Evolutionary conservation across 352 stramenopile genomes (phyloP).

Genomic region (Globisporangium viniferum): DNA sequence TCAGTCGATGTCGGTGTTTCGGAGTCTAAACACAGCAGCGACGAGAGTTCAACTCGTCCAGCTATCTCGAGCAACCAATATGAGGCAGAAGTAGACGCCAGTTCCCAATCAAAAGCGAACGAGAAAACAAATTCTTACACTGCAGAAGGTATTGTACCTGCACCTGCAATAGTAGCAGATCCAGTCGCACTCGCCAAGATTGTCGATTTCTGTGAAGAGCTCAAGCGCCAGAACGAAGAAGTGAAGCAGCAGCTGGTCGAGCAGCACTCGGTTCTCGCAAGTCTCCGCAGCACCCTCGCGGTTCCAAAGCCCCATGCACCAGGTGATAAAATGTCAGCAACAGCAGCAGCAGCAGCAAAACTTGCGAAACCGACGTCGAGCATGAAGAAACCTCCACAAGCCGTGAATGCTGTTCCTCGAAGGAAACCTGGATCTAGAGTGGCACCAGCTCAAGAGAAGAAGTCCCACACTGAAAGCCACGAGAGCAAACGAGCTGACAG

Average conservation of each 20-base stretch:
- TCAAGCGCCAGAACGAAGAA: constrained; percentile 59
- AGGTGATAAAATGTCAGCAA: constrained; percentile 8
- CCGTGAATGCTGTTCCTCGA: not conserved
- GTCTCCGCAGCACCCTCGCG: constrained; percentile 16
- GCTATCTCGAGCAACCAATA: not conserved
- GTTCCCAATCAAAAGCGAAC: not conserved
- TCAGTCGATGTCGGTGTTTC: not conserved
- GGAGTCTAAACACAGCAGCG: not conserved
- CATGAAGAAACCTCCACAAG: not conserved
- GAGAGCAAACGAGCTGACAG: not conserved
- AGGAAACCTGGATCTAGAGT: not conserved
- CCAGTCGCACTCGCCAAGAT: constrained; percentile 36
- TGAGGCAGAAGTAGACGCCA: not conserved
- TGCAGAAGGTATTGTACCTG: not conserved
- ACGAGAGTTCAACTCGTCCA: not conserved
- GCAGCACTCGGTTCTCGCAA: constrained; percentile 43
- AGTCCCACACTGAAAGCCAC: not conserved
- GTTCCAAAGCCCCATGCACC: not conserved
- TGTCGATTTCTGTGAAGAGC: constrained; percentile 51
- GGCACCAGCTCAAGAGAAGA: not conserved
- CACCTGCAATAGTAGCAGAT: constrained; percentile 12
- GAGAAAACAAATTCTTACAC: too few species aligned
- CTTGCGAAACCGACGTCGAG: not conserved
- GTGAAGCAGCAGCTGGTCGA: constrained; percentile 44
- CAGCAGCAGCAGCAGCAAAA: constrained; percentile 2